Evolutionary conservation across 2,329 filamentous ascomycete species (phyloP), one percentile per base, ranked within the genome.

Genomic region (Ophioceras dolichostomum): DNA sequence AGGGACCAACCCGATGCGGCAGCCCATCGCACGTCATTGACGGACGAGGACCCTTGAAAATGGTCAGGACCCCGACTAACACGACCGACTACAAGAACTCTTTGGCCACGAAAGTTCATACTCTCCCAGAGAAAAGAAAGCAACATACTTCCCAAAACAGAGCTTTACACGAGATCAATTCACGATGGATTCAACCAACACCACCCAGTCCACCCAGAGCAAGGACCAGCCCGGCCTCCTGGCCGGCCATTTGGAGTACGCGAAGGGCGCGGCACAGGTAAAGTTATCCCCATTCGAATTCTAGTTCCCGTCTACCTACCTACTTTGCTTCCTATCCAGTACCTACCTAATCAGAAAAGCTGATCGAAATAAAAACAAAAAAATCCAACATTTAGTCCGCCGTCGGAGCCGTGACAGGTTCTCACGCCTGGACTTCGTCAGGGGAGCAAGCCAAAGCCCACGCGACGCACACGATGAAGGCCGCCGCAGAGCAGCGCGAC

Each of bases 181-280:
- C 24, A 31, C 14, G 6, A 51, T 50, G 48, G 46, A 45, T 43
- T 45, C 54, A 20, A 52, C 49, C 48, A 55, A 46, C 42, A 43
- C 48, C 36, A 39, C 41, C 22, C 34, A 40, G 12, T 34, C 32
- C 27, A 20, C 39, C 13, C 30, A 39, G 24, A 40, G 55, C 24
- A 45, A 54, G 28, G 54, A 65, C 41, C 61, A 73, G 42, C 71
- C 77, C 16, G 68, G 76, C 32, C 74, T 84, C 44, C 50, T 83
- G 31, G 63, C 67, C 41, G 67, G 70, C 30, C 79, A 83, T 52
- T 76, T 67, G 22, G 73, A 82, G 50, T 84, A 81, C 49, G 67
- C 74, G 49, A 83, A 83, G 50, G 79, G 79, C 37, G 73, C 73
- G 6, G 69, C 73, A 39, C 75, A 80, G 60, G 79, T 78, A 56